Conservation (phyloP, 1,284 basidiomycete genomes). For the Bondarzewia mesenterica region DNA sequence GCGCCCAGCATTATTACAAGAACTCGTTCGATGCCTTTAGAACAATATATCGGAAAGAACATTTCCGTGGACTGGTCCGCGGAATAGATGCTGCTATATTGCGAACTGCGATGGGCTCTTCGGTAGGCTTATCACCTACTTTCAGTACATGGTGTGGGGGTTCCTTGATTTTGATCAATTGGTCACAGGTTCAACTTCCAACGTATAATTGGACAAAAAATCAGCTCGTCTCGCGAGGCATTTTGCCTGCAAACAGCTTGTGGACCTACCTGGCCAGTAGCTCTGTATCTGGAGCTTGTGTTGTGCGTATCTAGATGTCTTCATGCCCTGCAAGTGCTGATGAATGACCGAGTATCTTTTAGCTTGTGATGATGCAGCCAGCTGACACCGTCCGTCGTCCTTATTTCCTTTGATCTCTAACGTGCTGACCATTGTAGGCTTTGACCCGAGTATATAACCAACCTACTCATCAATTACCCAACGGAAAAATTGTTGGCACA, state of each 20-base stretch:
- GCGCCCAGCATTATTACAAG: slow-evolving; percentile 89
- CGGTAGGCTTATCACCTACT: slow-evolving; percentile 34
- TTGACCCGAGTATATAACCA: slow-evolving; percentile 97
- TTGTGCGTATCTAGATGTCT: slow-evolving; percentile 44
- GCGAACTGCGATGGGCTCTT: slow-evolving; percentile 90
- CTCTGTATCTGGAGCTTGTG: slow-evolving; percentile 85
- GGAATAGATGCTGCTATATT: slow-evolving; percentile 93
- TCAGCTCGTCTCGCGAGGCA: slow-evolving; percentile 56
- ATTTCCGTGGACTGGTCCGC: slow-evolving; percentile 73
- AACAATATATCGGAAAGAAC: slow-evolving; percentile 76
- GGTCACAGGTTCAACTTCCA: slow-evolving; percentile 91
- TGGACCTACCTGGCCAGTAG: slow-evolving; percentile 88
- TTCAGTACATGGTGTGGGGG: background rate
- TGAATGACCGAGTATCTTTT: slow-evolving; percentile 7
- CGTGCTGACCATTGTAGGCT: slow-evolving; percentile 39
- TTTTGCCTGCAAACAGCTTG: slow-evolving; percentile 66
- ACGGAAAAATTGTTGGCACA: slow-evolving; percentile 69
- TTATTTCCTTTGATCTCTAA: slow-evolving; percentile 16
- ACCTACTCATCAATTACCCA: slow-evolving; percentile 65
- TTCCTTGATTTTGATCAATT: background rate
- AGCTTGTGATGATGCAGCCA: slow-evolving; percentile 86
- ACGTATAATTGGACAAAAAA: slow-evolving; percentile 92
- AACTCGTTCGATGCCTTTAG: slow-evolving; percentile 74
- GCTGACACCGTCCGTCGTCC: slow-evolving; percentile 65
- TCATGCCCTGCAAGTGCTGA: slow-evolving; percentile 1